Percentiles rank a stretch among this genome's conserved stretches.
These are phyloP conservation scores for Sporothrix curviconia DNA, from an alignment of 2,329 filamentous ascomycete genomes.

Conservation along the genomic window DNA sequence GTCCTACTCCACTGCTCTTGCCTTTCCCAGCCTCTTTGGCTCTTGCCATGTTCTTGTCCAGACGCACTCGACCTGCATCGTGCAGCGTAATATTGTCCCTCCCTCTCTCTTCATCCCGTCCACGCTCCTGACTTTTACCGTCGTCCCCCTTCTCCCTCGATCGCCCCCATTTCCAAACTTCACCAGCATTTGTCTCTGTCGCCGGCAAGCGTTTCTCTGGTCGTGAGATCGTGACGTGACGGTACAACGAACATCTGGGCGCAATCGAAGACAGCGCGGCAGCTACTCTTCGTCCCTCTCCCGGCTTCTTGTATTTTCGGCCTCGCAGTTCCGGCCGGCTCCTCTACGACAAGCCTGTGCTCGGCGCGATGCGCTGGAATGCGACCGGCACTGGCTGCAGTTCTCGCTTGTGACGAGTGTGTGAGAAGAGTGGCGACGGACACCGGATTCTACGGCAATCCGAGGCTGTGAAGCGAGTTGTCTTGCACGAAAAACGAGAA, in stretches of 20 bases:
- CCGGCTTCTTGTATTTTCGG: background rate
- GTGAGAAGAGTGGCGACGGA: background rate
- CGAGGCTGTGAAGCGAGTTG: background rate
- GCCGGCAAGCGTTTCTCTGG: no score
- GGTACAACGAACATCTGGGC: background rate
- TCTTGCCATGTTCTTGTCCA: slow-evolving; percentile 5
- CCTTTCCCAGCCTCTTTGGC: slow-evolving; percentile 13
- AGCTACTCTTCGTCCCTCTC: background rate
- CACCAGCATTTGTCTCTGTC: background rate
- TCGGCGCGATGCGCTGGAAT: slow-evolving; percentile 17
- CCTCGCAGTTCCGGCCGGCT: background rate
- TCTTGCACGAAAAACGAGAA: background rate
- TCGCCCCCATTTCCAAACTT: background rate
- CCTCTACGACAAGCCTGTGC: background rate
- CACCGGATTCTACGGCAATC: background rate
- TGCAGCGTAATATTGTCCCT: slow-evolving; percentile 6
- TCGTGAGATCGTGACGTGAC: background rate
- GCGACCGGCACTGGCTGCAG: slow-evolving; percentile 10
- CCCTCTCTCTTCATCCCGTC: background rate
- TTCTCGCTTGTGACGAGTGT: background rate
- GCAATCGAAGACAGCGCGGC: no score
- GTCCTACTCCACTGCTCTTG: background rate
- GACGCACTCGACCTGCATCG: background rate
- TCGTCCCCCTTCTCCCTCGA: background rate
- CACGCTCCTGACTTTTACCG: background rate